Evolutionary conservation across 2,329 filamentous ascomycete species (phyloP), one percentile per base, ranked within the genome.

Genomic region (Arthrinium puccinioides): DNA sequence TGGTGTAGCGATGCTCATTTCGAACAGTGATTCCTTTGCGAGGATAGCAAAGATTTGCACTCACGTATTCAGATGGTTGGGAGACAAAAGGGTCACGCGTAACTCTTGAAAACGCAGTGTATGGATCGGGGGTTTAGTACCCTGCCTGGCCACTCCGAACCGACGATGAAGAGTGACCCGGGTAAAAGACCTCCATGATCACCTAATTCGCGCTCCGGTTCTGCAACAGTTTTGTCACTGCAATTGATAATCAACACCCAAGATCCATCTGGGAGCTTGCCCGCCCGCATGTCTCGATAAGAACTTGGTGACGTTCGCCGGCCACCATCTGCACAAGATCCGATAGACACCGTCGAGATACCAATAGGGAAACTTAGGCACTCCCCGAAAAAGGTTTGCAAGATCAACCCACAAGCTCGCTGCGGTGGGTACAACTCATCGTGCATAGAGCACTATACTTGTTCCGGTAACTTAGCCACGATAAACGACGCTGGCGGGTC

Each of bases 381-480:
- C 33, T 36, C 33, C 14, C 24, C 24, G 33, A n/a, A n/a, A n/a
- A n/a, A n/a, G n/a, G n/a, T n/a, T n/a, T n/a, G 16, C 23, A 28
- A 24, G 13, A 16, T 2, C n/a, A 1, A 27, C 13, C 7, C 19
- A n/a, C 24, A 36, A 23, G 24, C 16, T 24, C 33, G 21, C 23
- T 20, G 33, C 8, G 3, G 11, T 8, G 15, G 23, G 19, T 23
- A 26, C 24, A 36, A 14, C 21, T 28, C 19, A n/a, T 11, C 11
- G 13, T 36, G 32, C 32, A 36, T 36, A n/a, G n/a, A 18, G 13
- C 33, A 21, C 33, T 20, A 27, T 28, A 28, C 33, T 21, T n/a
- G 19, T 21, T 36, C 3, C 2, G 33, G 33, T 6, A 20, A 28
- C 7, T 28, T 28, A 36, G 33, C 33, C 33, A 10, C 24, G 33